Evolutionary conservation across 495 filamentous ascomycete genomes (phyloP).

Genomic region (Annulohypoxylon nitens): DNA sequence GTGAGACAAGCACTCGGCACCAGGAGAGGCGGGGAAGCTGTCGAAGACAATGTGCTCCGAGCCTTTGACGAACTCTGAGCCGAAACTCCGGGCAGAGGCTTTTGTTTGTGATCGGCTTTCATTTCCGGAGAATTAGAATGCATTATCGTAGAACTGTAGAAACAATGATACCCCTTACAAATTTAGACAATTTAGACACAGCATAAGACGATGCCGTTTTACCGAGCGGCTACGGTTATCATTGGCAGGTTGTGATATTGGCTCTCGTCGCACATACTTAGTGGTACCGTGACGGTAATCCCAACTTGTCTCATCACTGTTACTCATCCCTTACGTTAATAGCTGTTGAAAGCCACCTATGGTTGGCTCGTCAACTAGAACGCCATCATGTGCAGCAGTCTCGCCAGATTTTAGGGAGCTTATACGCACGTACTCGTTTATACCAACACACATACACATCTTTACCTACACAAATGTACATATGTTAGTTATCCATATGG

Average conservation of each 20-base stretch:
- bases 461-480: no score
- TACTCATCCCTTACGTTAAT: slow-evolving; percentile 18
- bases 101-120: background rate
- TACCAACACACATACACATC: background rate
- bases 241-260: background rate
- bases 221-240: slow-evolving; percentile 3
- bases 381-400: background rate
- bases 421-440: background rate
- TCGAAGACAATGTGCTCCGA: slow-evolving; percentile 51
- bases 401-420: background rate
- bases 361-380: slow-evolving; percentile 4
- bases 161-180: slow-evolving; percentile 25
- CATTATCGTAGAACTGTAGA: background rate
- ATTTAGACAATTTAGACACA: slow-evolving; percentile 2
- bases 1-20: slow-evolving; percentile 44
- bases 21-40: slow-evolving; percentile 25
- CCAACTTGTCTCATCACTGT: background rate
- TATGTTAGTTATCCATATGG: background rate
- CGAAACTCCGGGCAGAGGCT: background rate
- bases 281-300: background rate
- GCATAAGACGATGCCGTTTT: background rate
- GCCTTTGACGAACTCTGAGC: slow-evolving; percentile 59
- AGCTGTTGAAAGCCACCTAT: background rate
- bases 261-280: background rate
- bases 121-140: slow-evolving; percentile 8